Percentiles rank a stretch among this genome's conserved stretches.
Conservation (phyloP, 768 basidiomycete genomes). For the Lanmaoa rubissima region DNA sequence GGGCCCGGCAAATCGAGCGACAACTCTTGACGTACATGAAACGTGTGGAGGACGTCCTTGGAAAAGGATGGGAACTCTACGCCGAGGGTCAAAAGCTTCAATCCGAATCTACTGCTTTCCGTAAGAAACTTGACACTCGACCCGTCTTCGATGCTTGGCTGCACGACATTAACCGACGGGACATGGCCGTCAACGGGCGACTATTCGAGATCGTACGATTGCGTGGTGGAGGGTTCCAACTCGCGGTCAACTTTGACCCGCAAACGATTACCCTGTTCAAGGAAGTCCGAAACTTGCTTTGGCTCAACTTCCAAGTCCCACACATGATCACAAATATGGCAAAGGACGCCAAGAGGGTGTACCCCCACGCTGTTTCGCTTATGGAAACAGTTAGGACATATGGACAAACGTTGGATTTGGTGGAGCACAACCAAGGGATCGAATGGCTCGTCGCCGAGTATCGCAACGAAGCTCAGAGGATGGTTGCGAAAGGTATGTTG, state of each 20-base stretch:
- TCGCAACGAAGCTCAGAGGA: conserved; percentile 87
- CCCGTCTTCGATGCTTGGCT: conserved; percentile 97
- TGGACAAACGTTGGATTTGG: conserved; percentile 89
- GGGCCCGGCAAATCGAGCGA: conserved; percentile 98
- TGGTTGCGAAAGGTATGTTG: conserved; percentile 80
- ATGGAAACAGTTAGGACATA: conserved; percentile 99
- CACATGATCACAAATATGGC: conserved; percentile 95
- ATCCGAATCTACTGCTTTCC: conserved; percentile 86
- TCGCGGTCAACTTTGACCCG: conserved; percentile 96
- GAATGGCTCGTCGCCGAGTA: conserved; percentile 95
- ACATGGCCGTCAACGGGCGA: conserved; percentile 88
- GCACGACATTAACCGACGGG: conserved; percentile 89
- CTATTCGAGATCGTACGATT: conserved; percentile 87
- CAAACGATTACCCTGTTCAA: conserved; percentile 99
- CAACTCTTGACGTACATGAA: conserved; percentile 98
- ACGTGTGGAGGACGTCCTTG: conserved; percentile 96
- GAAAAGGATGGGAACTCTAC: conserved; percentile 98
- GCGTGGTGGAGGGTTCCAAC: conserved; percentile 73
- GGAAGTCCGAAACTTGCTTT: conserved; percentile 92
- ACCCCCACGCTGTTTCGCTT: conserved; percentile 94
- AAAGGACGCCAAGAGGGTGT: conserved; percentile 97
- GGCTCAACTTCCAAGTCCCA: conserved; percentile 95
- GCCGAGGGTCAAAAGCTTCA: conserved; percentile 99
- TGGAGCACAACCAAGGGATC: conserved; percentile 87
- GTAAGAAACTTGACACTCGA: conserved; percentile 92